Base-by-base conservation (phyloP, 2,329 filamentous ascomycete genomes). In the Colletotrichum sojae region DNA sequence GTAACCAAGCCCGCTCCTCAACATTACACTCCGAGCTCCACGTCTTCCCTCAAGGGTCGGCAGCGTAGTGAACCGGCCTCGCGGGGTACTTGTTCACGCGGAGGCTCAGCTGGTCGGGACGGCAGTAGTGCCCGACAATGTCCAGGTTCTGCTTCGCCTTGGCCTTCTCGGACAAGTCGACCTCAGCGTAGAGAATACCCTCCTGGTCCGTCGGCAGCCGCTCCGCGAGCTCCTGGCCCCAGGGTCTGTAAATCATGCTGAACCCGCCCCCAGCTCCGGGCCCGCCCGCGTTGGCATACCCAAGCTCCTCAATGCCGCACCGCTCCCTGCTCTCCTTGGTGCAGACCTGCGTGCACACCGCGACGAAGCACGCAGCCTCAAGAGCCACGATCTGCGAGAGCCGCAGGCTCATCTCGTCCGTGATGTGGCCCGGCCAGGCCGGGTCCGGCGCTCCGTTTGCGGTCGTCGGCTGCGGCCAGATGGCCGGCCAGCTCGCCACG, bases 281-380 rank as follows among this genome's bases (percentile, higher is more conserved):
- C 10, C 57, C 43, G 25, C 31, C 31, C 10, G 36, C 51, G 27
- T 39, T 66, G 13, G 63, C 66, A 51, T 63, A 72, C 3, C 39
- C 49, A 5, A 71, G 71, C 9, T 73, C 57, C 64, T 74, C 60
- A 73, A 67, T 58, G 53, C 70, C 6, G 70, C 72, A 48, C 58
- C 72, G n/a, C 40, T 73, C 67, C n/a, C 74, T 63, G 57, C 79
- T 80, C 73, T 79, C 76, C 72, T 82, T 79, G 25, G 79, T 82
- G 45, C 83, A 67, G 52, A 83, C 77, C 71, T 82, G 80, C 40
- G 79, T 79, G 13, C 78, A 77, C 39, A 80, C 76, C 46, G 83
- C 73, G 12, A 83, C 82, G 68, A 83, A 84, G n/a, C 78, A 78
- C n/a, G 79, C 78, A 6, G 81, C 81, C 71, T 84, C 82, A 40